Evolutionary conservation across 345 rosid genomes (phyloP).

Genomic region (Salix caprea): DNA sequence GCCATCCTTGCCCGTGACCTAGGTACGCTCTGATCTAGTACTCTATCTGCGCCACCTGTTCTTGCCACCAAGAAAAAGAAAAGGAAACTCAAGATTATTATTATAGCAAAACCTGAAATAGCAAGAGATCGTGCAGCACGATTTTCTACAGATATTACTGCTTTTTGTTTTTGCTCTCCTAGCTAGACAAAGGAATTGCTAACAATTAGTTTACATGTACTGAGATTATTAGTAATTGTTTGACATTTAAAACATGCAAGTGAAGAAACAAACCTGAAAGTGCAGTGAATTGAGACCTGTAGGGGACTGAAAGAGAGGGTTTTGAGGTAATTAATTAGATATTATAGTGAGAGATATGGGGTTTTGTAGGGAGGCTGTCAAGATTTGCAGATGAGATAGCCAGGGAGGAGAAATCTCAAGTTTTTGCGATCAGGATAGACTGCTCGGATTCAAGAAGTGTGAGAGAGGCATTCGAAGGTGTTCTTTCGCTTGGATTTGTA

Average conservation of each 20-base stretch:
- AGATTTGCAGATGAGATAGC: slow-evolving; percentile 93
- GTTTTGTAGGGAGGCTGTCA: slow-evolving; percentile 57
- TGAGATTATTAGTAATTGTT: neutral
- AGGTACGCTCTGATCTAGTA: slow-evolving; percentile 28
- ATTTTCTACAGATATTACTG: neutral
- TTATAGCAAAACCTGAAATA: neutral
- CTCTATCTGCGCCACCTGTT: neutral
- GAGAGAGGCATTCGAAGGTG: slow-evolving; percentile 93
- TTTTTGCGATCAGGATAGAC: slow-evolving; percentile 89
- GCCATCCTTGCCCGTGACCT: slow-evolving; percentile 96
- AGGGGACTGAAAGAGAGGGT: neutral
- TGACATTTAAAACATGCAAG: neutral
- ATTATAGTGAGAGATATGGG: neutral
- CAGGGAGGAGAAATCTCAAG: slow-evolving; percentile 86
- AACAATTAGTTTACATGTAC: neutral
- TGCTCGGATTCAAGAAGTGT: slow-evolving; percentile 81
- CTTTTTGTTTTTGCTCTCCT: neutral
- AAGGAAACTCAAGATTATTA: neutral
- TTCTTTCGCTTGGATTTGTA: slow-evolving; percentile 81
- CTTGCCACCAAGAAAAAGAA: neutral
- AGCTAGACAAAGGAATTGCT: neutral
- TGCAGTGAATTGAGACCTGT: neutral
- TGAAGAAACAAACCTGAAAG: neutral
- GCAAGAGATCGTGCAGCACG: neutral
- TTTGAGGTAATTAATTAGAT: neutral